A percentile compares a stretch with the other conserved stretches of the same genome.
Conservation (phyloP, 2,329 filamentous ascomycete genomes). For the Fusarium sp. region DNA sequence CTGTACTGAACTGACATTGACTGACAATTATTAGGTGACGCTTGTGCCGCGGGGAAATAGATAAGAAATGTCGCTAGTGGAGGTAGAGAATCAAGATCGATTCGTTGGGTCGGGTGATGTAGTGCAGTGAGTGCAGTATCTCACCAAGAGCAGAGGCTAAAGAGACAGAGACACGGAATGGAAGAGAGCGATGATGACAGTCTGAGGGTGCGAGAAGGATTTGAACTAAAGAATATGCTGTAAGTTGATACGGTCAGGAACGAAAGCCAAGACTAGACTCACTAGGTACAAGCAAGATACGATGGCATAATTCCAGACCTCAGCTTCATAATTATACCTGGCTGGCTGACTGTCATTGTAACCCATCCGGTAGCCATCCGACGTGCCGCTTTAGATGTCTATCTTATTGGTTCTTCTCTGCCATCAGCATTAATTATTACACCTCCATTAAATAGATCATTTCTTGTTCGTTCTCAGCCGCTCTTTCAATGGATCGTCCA, state of each 20-base stretch:
- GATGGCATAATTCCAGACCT: neutral
- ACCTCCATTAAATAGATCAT: neutral
- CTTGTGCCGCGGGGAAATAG: neutral
- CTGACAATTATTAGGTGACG: neutral
- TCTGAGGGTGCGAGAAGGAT: neutral
- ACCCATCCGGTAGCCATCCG: neutral
- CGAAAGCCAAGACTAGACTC: neutral
- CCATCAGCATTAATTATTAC: neutral
- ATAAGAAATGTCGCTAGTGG: constrained; percentile 17
- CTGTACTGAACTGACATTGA: neutral
- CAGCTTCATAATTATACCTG: neutral
- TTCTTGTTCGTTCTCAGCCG: neutral
- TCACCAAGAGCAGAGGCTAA: neutral
- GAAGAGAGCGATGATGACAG: neutral
- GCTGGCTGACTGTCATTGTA: neutral
- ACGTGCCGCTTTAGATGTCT: neutral
- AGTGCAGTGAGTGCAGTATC: neutral
- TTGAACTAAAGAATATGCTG: neutral
- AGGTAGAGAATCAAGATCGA: constrained; percentile 29
- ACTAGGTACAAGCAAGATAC: neutral
- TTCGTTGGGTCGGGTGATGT: constrained; percentile 19
- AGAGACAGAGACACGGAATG: neutral
- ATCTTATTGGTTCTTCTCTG: neutral
- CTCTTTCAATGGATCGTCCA: neutral
- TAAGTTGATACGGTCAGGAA: constrained; percentile 22